Percentiles rank a stretch among this genome's conserved stretches.
phyloP scores from a whole-genome alignment of 2,329 filamentous ascomycete genomes.

The Aspergillus niger region DNA sequence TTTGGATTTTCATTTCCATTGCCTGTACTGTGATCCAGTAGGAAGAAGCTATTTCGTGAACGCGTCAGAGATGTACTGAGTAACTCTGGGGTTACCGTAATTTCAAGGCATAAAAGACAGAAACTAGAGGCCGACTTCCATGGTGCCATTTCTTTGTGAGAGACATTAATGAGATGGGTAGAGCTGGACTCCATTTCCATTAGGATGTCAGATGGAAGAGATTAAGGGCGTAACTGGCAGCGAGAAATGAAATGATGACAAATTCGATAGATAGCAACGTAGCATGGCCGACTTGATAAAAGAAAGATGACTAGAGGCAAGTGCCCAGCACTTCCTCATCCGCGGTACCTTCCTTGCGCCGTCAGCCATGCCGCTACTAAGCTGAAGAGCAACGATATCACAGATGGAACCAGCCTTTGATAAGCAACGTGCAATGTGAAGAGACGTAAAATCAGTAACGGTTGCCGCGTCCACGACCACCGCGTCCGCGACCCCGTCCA shows the following conservation, averaged over 20 bases:
- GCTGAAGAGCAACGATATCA: not conserved
- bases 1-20: not conserved
- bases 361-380: too few species aligned
- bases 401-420: not conserved
- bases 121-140: not conserved
- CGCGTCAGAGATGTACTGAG: not conserved
- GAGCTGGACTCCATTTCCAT: not conserved
- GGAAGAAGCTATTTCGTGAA: not conserved
- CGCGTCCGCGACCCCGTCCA: conserved; percentile 22
- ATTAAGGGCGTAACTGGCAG: not conserved
- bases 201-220: not conserved
- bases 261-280: not conserved
- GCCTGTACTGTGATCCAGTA: too few species aligned
- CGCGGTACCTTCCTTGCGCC: not conserved
- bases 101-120: not conserved
- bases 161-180: not conserved
- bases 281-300: too few species aligned
- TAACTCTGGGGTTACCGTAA: not conserved
- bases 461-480: conserved; percentile 23
- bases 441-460: not conserved
- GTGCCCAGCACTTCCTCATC: not conserved
- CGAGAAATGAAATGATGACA: not conserved
- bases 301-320: not conserved
- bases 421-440: not conserved
- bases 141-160: not conserved